Evolutionary conservation across 2,329 filamentous ascomycete species (phyloP), one percentile per base, ranked within the genome.

Genomic region (Diaporthe batatas): DNA sequence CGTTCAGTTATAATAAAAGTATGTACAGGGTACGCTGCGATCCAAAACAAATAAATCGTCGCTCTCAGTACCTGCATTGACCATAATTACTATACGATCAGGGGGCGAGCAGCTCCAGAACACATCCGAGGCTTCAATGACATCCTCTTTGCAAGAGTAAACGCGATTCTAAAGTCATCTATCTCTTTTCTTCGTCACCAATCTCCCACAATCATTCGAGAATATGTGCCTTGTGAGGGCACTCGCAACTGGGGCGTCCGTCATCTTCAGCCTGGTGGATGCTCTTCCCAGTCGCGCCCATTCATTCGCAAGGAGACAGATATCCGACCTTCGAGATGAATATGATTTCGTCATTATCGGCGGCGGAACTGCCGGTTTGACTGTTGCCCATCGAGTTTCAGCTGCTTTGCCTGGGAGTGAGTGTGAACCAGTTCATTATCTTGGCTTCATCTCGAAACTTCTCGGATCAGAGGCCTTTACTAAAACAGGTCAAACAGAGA

Each of bases 311-410:
- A 64, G 18, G 23, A 64, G 58, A 64, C 18, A 64, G 25, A 25
- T 49, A 34, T 47, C 58, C 18, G 25, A 64, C 23, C 58, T 64
- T 64, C 58, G 25, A 64, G 42, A 64, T 12, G 42, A 70, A 5
- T 86, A 84, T 79, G 84, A 87, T 77, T 87, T 85, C 77, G 78
- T 87, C 73, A 80, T 87, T 65, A 84, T 86, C n/a, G 86, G 86
- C 49, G 86, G 85, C 29, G 86, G 86, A 12, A 86, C 85, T 3
- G 82, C 85, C 29, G 86, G 86, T n/a, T 83, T 86, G 69, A 82
- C 85, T 1, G 80, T 87, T 71, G 86, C 85, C 21, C 81, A 80
- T 69, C 82, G 85, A 51, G 80, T 87, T 25, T 68, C 62, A n/a
- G 82, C 42, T 64, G 58, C 42, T 64, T 10, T 64, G 11, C 58